Evolutionary conservation across 768 basidiomycete species (phyloP).

Genomic region (Russula griseocarnosa): DNA sequence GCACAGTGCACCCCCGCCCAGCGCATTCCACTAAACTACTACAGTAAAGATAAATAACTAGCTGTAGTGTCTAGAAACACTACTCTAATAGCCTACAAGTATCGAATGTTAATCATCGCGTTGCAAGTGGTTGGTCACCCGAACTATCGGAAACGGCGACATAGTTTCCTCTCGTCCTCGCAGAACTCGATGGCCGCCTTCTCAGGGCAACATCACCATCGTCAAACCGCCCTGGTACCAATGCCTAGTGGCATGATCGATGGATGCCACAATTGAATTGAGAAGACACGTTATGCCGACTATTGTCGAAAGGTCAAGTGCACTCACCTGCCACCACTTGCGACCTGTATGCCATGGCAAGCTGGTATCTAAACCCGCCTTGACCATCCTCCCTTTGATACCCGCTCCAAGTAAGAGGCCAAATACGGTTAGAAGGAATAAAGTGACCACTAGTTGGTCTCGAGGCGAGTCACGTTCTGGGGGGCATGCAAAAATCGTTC

Average conservation of each 20-base stretch:
- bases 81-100: background rate
- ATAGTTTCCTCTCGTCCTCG: conserved; percentile 18
- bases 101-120: background rate
- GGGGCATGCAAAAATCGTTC: conserved; percentile 21
- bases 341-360: conserved; percentile 59
- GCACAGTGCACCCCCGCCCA: no score
- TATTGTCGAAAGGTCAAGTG: background rate
- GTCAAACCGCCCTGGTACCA: conserved; percentile 21
- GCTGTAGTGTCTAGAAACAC: background rate
- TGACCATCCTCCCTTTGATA: conserved; percentile 76
- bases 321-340: conserved; percentile 77
- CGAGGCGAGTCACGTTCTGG: conserved; percentile 92
- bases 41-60: background rate
- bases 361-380: conserved; percentile 65
- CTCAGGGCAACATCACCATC: conserved; percentile 16
- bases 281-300: background rate
- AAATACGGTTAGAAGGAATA: conserved; percentile 84
- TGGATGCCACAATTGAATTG: conserved; percentile 17
- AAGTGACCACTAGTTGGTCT: conserved; percentile 88
- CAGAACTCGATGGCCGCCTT: conserved; percentile 5
- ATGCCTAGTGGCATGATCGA: conserved; percentile 17
- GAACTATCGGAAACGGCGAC: conserved; percentile 6
- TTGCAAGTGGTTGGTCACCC: background rate
- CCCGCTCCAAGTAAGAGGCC: conserved; percentile 82
- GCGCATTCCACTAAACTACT: background rate